Evolutionary conservation across 306 rosid species (phyloP).

Genomic region (Mimosa bimucronata): DNA sequence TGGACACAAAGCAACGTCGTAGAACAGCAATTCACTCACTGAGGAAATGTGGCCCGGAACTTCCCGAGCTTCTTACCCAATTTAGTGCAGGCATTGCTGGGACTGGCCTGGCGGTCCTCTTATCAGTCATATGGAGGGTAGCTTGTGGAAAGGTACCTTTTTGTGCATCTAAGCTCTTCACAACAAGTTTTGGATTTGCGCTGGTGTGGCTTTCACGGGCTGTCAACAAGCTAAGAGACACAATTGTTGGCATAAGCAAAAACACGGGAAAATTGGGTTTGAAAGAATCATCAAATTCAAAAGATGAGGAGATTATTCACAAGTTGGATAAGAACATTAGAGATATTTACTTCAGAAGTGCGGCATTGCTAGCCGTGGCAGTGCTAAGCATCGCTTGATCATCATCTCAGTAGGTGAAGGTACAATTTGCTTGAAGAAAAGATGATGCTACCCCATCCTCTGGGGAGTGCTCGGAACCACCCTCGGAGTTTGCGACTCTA

Average conservation of each 20-base stretch:
- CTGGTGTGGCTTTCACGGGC: slow-evolving; percentile 86
- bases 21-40: slow-evolving; percentile 56
- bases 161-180: slow-evolving; percentile 59
- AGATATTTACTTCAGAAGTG: slow-evolving; percentile 67
- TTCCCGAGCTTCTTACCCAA: slow-evolving; percentile 74
- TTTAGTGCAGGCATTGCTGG: slow-evolving; percentile 84
- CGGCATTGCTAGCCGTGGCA: slow-evolving; percentile 64
- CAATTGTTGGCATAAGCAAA: slow-evolving; percentile 55
- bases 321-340: slow-evolving; percentile 60
- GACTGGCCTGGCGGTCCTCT: slow-evolving; percentile 75
- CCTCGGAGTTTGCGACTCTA: not conserved
- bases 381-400: slow-evolving; percentile 73
- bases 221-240: slow-evolving; percentile 64
- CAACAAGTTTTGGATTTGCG: slow-evolving; percentile 68
- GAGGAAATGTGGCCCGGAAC: slow-evolving; percentile 77
- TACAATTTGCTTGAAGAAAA: slow-evolving; percentile 12
- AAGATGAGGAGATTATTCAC: slow-evolving; percentile 64
- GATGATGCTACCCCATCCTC: slow-evolving; percentile 30
- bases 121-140: slow-evolving; percentile 60
- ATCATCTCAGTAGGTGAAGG: slow-evolving; percentile 18
- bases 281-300: slow-evolving; percentile 52
- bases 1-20: slow-evolving; percentile 49
- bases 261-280: slow-evolving; percentile 56
- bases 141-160: slow-evolving; percentile 65
- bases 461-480: slow-evolving; percentile 32